phyloP scores from a whole-genome alignment of 257 asterid species.

The Solanum tarijense region DNA sequence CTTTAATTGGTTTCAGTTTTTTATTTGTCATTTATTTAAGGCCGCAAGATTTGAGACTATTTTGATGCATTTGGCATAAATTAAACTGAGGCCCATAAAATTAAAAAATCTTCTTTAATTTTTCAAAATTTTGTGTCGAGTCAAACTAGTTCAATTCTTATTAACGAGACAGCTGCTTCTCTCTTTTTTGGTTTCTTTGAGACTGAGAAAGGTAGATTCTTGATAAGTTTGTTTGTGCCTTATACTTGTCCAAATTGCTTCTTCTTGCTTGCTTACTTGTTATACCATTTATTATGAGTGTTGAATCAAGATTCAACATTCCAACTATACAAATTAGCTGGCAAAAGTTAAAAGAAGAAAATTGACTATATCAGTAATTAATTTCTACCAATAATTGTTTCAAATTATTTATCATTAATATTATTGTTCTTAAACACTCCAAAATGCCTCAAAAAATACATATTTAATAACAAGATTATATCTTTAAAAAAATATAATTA shows the following conservation, averaged over 20 bases:
- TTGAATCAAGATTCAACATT: background rate
- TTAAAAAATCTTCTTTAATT: too few species aligned
- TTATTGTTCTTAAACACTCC: too few species aligned
- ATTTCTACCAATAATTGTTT: background rate
- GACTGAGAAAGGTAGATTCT: background rate
- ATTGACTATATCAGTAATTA: background rate
- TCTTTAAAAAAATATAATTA: too few species aligned
- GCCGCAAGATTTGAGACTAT: rapidly evolving
- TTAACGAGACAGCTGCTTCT: too few species aligned
- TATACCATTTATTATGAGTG: background rate
- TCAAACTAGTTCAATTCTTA: too few species aligned
- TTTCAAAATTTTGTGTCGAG: too few species aligned
- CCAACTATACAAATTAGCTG: background rate
- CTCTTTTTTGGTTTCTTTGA: background rate
- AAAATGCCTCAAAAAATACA: too few species aligned
- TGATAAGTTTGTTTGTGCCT: background rate
- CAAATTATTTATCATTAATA: background rate
- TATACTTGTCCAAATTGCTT: background rate
- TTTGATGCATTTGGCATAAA: too few species aligned
- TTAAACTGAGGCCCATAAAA: rapidly evolving
- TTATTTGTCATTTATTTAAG: too few species aligned
- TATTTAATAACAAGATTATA: too few species aligned
- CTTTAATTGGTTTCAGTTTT: too few species aligned
- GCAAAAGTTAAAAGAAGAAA: background rate
- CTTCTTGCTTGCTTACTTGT: background rate